Evolutionary conservation across 495 filamentous ascomycete genomes (phyloP).

Genomic region (Bacidia gigantensis): DNA sequence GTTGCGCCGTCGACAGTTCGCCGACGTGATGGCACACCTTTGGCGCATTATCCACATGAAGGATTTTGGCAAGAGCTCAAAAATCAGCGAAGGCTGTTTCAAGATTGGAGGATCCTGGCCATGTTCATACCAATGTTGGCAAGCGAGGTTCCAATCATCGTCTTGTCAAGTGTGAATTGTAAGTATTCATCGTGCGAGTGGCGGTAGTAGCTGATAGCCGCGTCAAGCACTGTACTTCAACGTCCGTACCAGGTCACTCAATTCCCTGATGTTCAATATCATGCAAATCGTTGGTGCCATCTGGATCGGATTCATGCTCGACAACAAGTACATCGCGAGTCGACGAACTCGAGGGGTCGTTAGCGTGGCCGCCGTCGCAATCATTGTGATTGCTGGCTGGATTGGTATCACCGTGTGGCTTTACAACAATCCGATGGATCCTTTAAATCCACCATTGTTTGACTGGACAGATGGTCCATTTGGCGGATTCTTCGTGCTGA

Average conservation of each 20-base stretch:
- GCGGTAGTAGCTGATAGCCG: neutral
- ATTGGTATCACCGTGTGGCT: slow-evolving; percentile 10
- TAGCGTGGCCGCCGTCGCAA: neutral
- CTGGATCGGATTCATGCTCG: slow-evolving; percentile 61
- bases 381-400: slow-evolving; percentile 9
- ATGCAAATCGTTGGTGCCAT: slow-evolving; percentile 77
- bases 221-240: slow-evolving; percentile 45
- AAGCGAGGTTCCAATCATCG: slow-evolving; percentile 31
- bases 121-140: slow-evolving; percentile 77
- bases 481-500: slow-evolving; percentile 11
- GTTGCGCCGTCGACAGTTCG: slow-evolving; percentile 6
- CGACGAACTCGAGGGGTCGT: slow-evolving; percentile 6
- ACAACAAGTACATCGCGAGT: slow-evolving; percentile 26
- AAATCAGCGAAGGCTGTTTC: slow-evolving; percentile 65
- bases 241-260: slow-evolving; percentile 68
- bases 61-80: slow-evolving; percentile 53
- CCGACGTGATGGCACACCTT: slow-evolving; percentile 3
- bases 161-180: slow-evolving; percentile 10
- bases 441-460: slow-evolving; percentile 7
- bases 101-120: slow-evolving; percentile 66
- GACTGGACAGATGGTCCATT: slow-evolving; percentile 9
- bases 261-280: slow-evolving; percentile 72
- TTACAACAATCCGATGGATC: slow-evolving; percentile 8
- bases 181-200: neutral
- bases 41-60: slow-evolving; percentile 17